A percentile compares a stretch with the other conserved stretches of the same genome.
Conservation (phyloP, 31 red algal species). For the Bonnemaisonia californica region DNA sequence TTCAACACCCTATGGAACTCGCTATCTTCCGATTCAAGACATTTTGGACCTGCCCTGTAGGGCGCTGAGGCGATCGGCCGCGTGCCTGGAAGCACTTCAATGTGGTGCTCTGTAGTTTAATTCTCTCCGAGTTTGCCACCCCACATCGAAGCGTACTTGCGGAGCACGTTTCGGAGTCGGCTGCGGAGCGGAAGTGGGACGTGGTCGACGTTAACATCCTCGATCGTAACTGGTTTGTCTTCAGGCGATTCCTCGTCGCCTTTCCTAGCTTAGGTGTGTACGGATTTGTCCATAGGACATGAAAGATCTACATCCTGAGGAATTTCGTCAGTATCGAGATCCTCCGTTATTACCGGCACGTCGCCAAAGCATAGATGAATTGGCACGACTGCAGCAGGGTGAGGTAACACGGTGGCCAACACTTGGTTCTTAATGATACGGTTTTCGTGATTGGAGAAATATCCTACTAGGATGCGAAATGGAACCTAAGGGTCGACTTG, state of each 20-base stretch:
- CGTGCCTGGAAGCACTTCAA: neutral
- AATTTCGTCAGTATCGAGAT: neutral
- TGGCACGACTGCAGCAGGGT: too few relatives aligned
- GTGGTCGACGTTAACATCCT: neutral
- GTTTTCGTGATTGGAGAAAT: too few relatives aligned
- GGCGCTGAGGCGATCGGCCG: neutral
- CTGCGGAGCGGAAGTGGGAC: neutral
- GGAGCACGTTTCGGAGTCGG: neutral
- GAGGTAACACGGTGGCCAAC: too few relatives aligned
- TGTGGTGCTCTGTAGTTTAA: neutral
- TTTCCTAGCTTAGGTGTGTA: too few relatives aligned
- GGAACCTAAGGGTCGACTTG: too few relatives aligned
- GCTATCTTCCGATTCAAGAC: neutral
- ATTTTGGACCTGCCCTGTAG: neutral
- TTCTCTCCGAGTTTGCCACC: neutral
- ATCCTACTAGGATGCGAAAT: too few relatives aligned
- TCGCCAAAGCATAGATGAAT: neutral
- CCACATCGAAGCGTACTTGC: neutral
- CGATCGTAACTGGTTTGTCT: neutral
- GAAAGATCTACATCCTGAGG: too few relatives aligned
- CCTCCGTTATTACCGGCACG: neutral
- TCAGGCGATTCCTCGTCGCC: too few relatives aligned
- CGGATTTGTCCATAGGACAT: too few relatives aligned
- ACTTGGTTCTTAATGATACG: too few relatives aligned
- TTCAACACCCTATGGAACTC: neutral